Conservation (phyloP, 495 filamentous ascomycete genomes). For the Penicillium flavigenum region DNA sequence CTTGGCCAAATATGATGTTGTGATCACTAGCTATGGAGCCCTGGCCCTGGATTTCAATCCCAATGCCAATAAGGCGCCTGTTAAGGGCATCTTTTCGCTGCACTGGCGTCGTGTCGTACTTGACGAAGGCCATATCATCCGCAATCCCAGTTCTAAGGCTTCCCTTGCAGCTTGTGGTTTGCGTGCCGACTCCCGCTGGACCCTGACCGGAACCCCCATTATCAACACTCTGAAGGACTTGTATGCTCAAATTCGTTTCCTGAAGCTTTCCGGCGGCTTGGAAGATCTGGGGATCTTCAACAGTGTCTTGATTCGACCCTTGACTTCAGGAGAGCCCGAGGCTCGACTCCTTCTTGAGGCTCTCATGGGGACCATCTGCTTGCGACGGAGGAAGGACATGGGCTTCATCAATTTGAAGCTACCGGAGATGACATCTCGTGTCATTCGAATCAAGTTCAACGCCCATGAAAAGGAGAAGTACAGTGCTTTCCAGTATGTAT, state of each 20-base stretch:
- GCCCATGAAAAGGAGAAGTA: conserved; percentile 79
- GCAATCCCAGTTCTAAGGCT: conserved; percentile 72
- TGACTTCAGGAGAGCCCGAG: conserved; percentile 57
- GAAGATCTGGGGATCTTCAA: conserved; percentile 76
- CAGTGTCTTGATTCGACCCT: conserved; percentile 66
- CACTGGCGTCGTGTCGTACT: conserved; percentile 81
- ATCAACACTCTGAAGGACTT: conserved; percentile 78
- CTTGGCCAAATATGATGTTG: conserved; percentile 63
- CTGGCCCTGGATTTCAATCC: conserved; percentile 45
- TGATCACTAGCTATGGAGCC: conserved; percentile 81
- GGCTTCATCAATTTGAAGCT: conserved; percentile 80
- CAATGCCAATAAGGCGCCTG: conserved; percentile 30
- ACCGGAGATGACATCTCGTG: conserved; percentile 73
- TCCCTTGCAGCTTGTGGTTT: conserved; percentile 66
- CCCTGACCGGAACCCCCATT: conserved; percentile 78
- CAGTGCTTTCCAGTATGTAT: conserved; percentile 62
- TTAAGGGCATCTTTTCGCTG: conserved; percentile 57
- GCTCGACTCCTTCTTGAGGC: conserved; percentile 68
- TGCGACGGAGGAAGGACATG: conserved; percentile 88
- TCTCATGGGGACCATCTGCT: conserved; percentile 78
- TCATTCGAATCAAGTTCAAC: conserved; percentile 76
- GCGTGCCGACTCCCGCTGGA: conserved; percentile 74
- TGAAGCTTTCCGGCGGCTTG: conserved; percentile 74
- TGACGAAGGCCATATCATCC: conserved; percentile 85
- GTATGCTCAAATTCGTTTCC: conserved; percentile 76